These are phyloP conservation scores for Diaporthe capsici DNA, from an alignment of 2,329 filamentous ascomycete species.

Conservation along the genomic window DNA sequence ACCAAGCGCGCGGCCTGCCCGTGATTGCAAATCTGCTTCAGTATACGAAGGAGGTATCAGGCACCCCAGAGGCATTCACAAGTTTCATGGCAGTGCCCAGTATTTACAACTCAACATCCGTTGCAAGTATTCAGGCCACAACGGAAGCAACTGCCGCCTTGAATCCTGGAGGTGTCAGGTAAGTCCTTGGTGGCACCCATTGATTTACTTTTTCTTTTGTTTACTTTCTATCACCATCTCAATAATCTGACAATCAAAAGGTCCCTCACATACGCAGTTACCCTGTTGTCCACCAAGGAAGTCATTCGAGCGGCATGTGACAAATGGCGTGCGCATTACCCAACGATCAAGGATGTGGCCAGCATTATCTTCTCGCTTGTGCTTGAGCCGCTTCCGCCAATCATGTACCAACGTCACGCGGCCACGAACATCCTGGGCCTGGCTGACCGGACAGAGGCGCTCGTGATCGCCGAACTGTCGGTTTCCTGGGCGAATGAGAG, in stretches of 20 bases:
- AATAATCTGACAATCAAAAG: neutral
- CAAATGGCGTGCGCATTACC: slow-evolving; percentile 1
- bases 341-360: neutral
- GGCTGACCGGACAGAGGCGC: slow-evolving; percentile 15
- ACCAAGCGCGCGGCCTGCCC: neutral
- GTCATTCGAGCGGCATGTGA: slow-evolving; percentile 28
- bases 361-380: slow-evolving; percentile 28
- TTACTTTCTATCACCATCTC: no score
- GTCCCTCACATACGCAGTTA: neutral
- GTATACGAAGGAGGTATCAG: slow-evolving; percentile 30
- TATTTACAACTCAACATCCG: neutral
- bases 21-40: slow-evolving; percentile 14
- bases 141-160: neutral
- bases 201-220: neutral
- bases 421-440: slow-evolving; percentile 34
- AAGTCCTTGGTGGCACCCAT: neutral
- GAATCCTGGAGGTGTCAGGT: slow-evolving; percentile 1
- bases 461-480: slow-evolving; percentile 8
- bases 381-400: slow-evolving; percentile 37
- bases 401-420: slow-evolving; percentile 28
- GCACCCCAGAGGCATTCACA: neutral
- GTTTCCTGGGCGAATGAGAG: neutral
- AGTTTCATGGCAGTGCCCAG: neutral
- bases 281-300: neutral
- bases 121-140: neutral